phyloP scores from a whole-genome alignment of 1,284 basidiomycete species.

The Leccinum griseonigrum region DNA sequence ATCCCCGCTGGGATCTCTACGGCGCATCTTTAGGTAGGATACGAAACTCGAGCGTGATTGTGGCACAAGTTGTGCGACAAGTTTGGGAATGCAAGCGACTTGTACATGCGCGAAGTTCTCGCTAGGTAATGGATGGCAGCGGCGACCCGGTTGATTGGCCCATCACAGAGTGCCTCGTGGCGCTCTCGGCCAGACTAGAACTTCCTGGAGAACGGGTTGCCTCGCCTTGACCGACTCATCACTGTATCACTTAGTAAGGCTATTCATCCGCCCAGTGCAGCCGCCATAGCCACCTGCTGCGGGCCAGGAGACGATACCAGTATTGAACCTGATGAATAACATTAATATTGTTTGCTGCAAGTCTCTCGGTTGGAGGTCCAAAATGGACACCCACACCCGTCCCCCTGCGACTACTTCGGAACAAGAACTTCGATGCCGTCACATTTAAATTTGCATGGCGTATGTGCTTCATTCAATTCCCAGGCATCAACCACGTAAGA shows the following conservation, averaged over 20 bases:
- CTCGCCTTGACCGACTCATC: background rate
- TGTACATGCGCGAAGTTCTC: background rate
- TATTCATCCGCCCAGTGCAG: background rate
- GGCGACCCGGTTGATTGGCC: constrained; percentile 8
- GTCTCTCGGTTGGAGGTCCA: background rate
- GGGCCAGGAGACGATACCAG: background rate
- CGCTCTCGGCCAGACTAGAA: background rate
- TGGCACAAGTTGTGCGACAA: background rate
- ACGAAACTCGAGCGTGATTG: background rate
- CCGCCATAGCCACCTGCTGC: background rate
- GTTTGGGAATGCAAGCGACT: background rate
- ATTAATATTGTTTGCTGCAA: background rate
- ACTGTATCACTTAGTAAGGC: background rate
- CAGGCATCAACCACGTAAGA: background rate
- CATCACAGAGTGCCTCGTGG: constrained; percentile 6
- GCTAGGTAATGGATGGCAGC: background rate
- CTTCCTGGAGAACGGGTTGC: background rate
- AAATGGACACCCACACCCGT: background rate
- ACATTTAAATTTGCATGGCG: background rate
- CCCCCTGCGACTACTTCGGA: background rate
- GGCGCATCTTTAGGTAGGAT: background rate
- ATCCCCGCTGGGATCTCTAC: constrained; percentile 1
- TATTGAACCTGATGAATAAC: background rate
- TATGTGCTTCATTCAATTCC: background rate
- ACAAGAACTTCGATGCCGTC: background rate